Evolutionary conservation across 495 filamentous ascomycete genomes (phyloP), one percentile per base, ranked within the genome.

Genomic region (Rusavskia elegans): DNA sequence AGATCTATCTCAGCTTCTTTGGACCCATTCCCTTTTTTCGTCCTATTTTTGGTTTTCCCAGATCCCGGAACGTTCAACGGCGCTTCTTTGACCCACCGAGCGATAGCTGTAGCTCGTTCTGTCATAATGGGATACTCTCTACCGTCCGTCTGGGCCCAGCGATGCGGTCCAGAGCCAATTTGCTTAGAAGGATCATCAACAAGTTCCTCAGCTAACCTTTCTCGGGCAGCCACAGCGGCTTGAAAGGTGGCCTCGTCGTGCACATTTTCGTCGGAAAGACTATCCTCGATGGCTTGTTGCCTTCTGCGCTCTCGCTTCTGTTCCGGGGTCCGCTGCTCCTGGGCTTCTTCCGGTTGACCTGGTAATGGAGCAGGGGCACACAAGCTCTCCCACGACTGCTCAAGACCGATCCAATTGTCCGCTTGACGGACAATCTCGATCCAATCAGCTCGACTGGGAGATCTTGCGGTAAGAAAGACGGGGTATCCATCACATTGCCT

Each of bases 401-500:
- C 57, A 5, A 89, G 68, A 11, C 75, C 71, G 45, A 86, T 72
- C 78, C 78, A 84, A 55, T 86, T 84, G 29, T 72, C 70, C 1
- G 73, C 69, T 41, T 73, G 71, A 8, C 81, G 78, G 2, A 89
- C 63, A 3, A 87, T 72, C 64, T 89, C 84, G 42, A 84, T 76
- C 85, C 85, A 89, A 63, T 89, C 85, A 7, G 82, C 77, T 29
- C 85, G 77, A 5, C 80, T 79, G 2, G 83, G 83, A 5, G 77
- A 83, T 29, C 84, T 73, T 23, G 82, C 79, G 7, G 82, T 76
- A 49, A 86, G 79, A 59, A 89, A 87, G 49, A 87, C 77, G 0
- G 85, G 85, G 60, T 85, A 87, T 16, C 85, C 85, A 61, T 88
- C 84, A 49, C 79, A 79, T 20, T 87, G 72, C 37, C 84, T 77